Evolutionary conservation across 169 alveolate species (phyloP), one percentile per base, ranked within the genome.

Genomic region (Eimeria zaria): DNA sequence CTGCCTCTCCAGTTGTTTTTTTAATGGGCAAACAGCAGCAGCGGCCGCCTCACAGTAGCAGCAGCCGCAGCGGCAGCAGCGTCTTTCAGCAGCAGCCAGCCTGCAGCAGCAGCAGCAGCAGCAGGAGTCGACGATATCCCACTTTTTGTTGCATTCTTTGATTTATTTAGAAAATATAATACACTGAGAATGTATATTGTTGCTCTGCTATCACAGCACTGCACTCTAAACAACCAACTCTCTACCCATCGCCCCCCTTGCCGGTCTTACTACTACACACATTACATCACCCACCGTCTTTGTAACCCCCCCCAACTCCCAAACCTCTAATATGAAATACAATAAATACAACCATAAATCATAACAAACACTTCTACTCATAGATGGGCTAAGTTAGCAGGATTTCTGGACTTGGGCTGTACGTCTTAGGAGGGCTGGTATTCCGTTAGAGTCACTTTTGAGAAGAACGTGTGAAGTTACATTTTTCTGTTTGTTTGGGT

Each of bases 51-150:
- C 74, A 64, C 41, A 9, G 36, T 30, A 30, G 74, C 74, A 64
- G 74, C 74, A 22, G 74, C 74, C 22, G 22, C 74, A 64, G 74
- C 74, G 14, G 74, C 74, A 22, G 74, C 74, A 64, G 74, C 74
- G 36, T 22, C 41, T 22, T 64, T 30, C 36, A 30, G 8, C 74
- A 64, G 74, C 74, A 64, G 74, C 74, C n/a, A 30, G 41, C 74
- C n/a, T 24, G 41, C 74, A 64, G 74, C 74, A 64, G 36, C 74
- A 8, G 74, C 74, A 64, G 74, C 74, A 64, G 36, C 36, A 30
- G 74, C n/a, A n/a, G n/a, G n/a, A n/a, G 74, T 64, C n/a, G 0
- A 30, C 36, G n/a, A 2, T 30, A 11, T 22, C 36, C 36, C 22
- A 18, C 41, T 64, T 64, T 22, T 14, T 22, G 41, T 22, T 22